A percentile compares a stretch with the other conserved stretches of the same genome.
These are phyloP conservation scores for Linaria vulgaris DNA, from an alignment of 257 asterid genomes.

Conservation along the genomic window DNA sequence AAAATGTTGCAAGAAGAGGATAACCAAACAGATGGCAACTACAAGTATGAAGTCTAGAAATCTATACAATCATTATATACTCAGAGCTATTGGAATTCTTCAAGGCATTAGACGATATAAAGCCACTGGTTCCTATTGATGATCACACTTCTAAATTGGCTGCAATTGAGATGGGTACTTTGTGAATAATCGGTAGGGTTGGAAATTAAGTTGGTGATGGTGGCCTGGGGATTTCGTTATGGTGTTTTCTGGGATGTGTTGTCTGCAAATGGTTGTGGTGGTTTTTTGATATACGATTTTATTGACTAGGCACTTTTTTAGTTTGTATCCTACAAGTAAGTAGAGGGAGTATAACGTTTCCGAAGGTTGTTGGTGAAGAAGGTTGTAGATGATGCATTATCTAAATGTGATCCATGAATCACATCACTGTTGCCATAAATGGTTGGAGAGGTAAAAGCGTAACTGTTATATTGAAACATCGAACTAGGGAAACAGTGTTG, in stretches of 20 bases:
- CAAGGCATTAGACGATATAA: background rate
- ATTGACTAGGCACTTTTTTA: background rate
- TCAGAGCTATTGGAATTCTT: background rate
- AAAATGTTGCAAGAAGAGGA: background rate
- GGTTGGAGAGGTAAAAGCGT: background rate
- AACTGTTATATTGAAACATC: background rate
- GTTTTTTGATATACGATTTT: too few relatives aligned
- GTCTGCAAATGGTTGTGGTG: background rate
- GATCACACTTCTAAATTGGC: background rate
- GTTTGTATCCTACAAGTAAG: background rate
- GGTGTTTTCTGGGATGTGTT: background rate
- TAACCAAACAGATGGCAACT: background rate
- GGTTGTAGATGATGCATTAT: background rate
- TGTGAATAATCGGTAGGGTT: slow-evolving; percentile 6
- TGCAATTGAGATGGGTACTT: background rate
- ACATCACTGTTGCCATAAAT: background rate
- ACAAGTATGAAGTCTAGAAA: background rate
- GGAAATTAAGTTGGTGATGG: slow-evolving; percentile 4
- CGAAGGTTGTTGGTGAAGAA: background rate
- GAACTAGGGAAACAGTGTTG: background rate
- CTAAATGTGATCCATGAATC: background rate
- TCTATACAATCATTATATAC: background rate
- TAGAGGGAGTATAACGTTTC: background rate
- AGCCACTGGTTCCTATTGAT: background rate
- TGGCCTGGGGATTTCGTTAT: background rate